A percentile compares a stretch with the other conserved stretches of the same genome.
These are phyloP conservation scores for Cladosporium sp. DNA, from an alignment of 2,329 filamentous ascomycete species.

Conservation along the genomic window DNA sequence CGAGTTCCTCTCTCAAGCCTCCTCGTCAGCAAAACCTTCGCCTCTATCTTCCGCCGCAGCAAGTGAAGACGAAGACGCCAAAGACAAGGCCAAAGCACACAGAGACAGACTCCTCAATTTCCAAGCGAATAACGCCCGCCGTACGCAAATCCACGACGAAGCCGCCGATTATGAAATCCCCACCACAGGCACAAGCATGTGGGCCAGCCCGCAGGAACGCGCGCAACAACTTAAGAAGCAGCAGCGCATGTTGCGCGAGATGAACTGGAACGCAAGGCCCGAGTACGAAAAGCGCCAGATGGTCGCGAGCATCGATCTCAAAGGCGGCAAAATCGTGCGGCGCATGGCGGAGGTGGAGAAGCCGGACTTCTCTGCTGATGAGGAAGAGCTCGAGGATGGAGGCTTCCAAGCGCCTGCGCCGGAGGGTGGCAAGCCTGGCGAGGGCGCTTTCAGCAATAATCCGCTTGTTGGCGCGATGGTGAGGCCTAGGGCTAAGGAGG, in stretches of 20 bases:
- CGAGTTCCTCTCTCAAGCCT: conserved; percentile 37
- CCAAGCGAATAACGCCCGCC: conserved; percentile 79
- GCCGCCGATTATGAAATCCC: conserved; percentile 72
- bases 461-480: conserved; percentile 67
- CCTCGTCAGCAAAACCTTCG: conserved; percentile 38
- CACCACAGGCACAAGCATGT: conserved; percentile 65
- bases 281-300: conserved; percentile 88
- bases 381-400: conserved; percentile 26
- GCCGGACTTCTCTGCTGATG: conserved; percentile 53
- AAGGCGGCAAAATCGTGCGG: conserved; percentile 72
- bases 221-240: conserved; percentile 82
- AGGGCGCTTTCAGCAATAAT: conserved; percentile 67
- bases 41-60: conserved; percentile 35
- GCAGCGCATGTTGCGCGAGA: conserved; percentile 77
- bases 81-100: conserved; percentile 72
- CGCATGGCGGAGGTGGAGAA: conserved; percentile 63
- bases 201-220: conserved; percentile 80
- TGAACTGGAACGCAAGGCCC: conserved; percentile 80
- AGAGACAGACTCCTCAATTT: conserved; percentile 78
- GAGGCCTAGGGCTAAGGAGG: conserved; percentile 57
- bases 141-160: conserved; percentile 85
- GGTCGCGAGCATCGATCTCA: conserved; percentile 81
- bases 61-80: conserved; percentile 47
- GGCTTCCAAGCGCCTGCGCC: conserved; percentile 32
- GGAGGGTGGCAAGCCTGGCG: conserved; percentile 24